Conservation (phyloP, 257 asterid species). For the Solanum clarkiae region DNA sequence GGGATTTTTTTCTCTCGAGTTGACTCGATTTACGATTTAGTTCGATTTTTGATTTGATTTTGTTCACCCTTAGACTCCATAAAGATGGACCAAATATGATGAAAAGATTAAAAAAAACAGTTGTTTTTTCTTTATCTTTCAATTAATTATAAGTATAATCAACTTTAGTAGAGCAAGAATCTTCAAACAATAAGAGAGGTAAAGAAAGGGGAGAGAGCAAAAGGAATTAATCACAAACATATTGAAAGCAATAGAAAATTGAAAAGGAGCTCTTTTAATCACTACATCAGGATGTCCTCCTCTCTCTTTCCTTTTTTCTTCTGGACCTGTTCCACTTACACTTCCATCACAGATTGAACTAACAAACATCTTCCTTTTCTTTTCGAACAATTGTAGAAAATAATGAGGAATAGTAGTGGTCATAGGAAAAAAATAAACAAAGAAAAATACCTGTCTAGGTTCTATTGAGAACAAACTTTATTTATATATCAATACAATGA, state of each 20-base stretch:
- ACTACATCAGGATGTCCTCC: neutral
- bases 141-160: neutral
- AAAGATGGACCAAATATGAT: conserved; percentile 8
- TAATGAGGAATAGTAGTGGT: neutral
- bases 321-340: neutral
- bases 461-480: neutral
- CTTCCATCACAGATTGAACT: neutral
- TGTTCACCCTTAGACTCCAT: neutral
- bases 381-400: neutral
- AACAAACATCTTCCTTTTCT: neutral
- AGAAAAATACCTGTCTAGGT: neutral
- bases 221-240: neutral
- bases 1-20: too few species aligned
- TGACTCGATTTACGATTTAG: too few species aligned
- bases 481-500: conserved; percentile 12
- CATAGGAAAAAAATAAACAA: neutral
- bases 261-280: neutral
- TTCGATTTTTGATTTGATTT: too few species aligned
- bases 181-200: neutral
- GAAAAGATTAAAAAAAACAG: conserved; percentile 11
- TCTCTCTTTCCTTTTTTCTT: neutral
- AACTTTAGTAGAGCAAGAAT: neutral
- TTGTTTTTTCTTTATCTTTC: neutral
- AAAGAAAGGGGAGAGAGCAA: neutral
- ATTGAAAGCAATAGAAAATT: neutral